Evolutionary conservation across 768 basidiomycete genomes (phyloP), one percentile per base, ranked within the genome.

Genomic region (Mycena albidolilacea): DNA sequence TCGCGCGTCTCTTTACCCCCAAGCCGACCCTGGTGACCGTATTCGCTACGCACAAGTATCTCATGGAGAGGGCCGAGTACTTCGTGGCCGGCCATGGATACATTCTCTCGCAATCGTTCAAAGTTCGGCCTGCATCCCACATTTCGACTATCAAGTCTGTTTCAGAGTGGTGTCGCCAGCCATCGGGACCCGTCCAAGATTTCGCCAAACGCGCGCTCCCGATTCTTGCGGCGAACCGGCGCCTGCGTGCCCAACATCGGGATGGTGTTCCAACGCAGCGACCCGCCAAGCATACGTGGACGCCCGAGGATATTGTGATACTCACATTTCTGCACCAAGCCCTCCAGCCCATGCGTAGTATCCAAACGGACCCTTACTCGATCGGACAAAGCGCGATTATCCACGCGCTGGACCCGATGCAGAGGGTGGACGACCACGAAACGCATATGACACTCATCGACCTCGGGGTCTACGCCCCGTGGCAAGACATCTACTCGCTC

Each of bases 401-500:
- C 48, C 93, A 92, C 78, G 80, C 81, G 58, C 77, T 95, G 35
- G 83, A 85, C 21, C 78, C 86, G 4, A 83, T 86, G 35, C 71
- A 76, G 0, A 75, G 75, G 41, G 74, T 87, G 54, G 77, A 78
- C 15, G 84, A 83, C 67, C 77, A 74, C n/a, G 68, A 80, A 23
- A 80, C 89, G 30, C 84, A 88, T 75, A 82, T 81, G 69, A 80
- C 92, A 23, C 84, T 98, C 44, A 79, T 90, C 17, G 90, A 95
- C 57, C 77, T 97, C 15, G 97, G 97, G 8, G 87, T 92, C 8
- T 78, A 94, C 23, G 87, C 93, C 2, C 92, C 93, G 1, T 98
- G 97, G 97, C 91, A 96, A 75, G 92, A 96, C 75, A 72, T 90
- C 39, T 81, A 83, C 7, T 85, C 85, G 9, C 79, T 87, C 41